phyloP scores from a whole-genome alignment of 1,284 basidiomycete species.

The Vanrija pseudolonga region DNA sequence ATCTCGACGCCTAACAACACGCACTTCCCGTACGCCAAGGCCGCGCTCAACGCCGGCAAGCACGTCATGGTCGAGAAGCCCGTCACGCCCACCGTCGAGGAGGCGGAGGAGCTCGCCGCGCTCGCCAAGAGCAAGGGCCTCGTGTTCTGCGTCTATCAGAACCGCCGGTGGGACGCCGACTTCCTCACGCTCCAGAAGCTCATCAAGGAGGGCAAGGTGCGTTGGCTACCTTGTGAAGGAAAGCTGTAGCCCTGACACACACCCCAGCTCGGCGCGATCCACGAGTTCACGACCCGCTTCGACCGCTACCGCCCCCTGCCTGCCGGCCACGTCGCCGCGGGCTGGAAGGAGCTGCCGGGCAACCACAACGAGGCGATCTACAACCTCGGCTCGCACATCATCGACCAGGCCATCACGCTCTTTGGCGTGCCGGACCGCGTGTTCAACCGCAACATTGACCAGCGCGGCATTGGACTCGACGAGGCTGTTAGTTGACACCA shows the following conservation, averaged over 20 bases:
- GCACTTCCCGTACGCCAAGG: constrained; percentile 60
- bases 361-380: constrained; percentile 49
- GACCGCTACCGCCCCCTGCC: constrained; percentile 68
- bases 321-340: constrained; percentile 52
- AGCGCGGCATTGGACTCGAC: constrained; percentile 41
- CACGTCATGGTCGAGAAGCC: constrained; percentile 81
- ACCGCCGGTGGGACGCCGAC: constrained; percentile 57
- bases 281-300: constrained; percentile 53
- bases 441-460: constrained; percentile 40
- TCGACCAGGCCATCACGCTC: constrained; percentile 72
- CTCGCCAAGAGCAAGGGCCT: constrained; percentile 65
- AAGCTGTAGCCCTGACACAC: constrained; percentile 1
- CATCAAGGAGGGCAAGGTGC: constrained; percentile 55
- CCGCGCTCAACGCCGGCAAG: constrained; percentile 65
- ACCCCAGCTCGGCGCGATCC: constrained; percentile 31
- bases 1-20: constrained; percentile 75
- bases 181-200: constrained; percentile 70
- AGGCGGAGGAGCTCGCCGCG: constrained; percentile 65
- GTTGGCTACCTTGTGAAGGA: constrained; percentile 44
- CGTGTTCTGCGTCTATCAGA: constrained; percentile 70
- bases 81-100: constrained; percentile 61
- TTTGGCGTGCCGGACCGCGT: constrained; percentile 71
- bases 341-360: constrained; percentile 52
- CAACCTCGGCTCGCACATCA: constrained; percentile 54
- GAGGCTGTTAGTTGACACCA: constrained; percentile 32